Base-by-base conservation (phyloP, 2,329 filamentous ascomycete species). In the Hypoxylon sp. region DNA sequence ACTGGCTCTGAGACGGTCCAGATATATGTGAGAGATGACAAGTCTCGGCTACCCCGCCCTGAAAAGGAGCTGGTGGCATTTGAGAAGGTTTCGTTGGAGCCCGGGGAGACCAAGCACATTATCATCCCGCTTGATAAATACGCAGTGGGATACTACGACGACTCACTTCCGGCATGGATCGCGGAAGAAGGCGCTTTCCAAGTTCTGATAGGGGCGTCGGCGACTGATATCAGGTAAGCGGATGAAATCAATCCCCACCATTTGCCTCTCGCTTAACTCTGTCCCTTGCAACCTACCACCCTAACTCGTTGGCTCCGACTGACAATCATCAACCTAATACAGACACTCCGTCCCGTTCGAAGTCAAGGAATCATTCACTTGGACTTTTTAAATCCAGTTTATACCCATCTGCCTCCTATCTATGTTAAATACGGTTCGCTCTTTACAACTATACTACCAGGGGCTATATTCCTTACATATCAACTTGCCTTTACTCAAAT, bases 41-140 rank as follows among this genome's bases (percentile, higher is more conserved):
- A 81, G 65, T 83, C 83, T 1, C 73, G 78, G 7, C 73, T 90
- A n/a, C 80, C 81, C 0, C 74, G 87, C 15, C 87, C 87, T 0
- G 80, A 84, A 60, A 89, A 90, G 70, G 87, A 90, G 69, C 74
- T 90, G 1, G 83, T 84, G 23, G 86, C 84, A 0, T 90, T 90
- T 63, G 79, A 80, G 50, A 89, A 89, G 69, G 78, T 88, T 0
- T 75, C 71, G 38, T 69, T 90, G 2, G 74, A 80, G 32, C 73
- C 78, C 1, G 83, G 82, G 3, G 78, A 81, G 71, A 81, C 78
- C 0, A 76, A 71, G 57, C 77, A 80, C 51, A 66, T 81, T 23
- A 69, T 71, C 7, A 69, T 81, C 3, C 57, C 61, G 11, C 59
- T 81, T 7, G 77, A 80, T 57, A 78, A 77, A 65, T 74, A 79